Conservation (phyloP, 2,329 filamentous ascomycete genomes). For the Neodidymelliopsis sp. region DNA sequence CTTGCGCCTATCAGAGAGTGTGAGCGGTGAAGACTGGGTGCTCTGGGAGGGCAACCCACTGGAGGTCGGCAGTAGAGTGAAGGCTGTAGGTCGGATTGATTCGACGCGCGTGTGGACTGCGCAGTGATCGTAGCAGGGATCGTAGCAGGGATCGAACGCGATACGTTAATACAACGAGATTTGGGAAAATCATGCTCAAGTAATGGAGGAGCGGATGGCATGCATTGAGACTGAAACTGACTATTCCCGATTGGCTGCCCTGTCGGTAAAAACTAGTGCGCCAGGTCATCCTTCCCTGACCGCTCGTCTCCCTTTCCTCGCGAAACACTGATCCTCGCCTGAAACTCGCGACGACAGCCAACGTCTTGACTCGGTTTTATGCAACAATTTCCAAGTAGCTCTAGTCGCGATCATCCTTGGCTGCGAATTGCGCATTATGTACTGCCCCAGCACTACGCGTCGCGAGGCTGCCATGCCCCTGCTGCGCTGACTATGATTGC, state of each 20-base stretch:
- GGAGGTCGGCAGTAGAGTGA: slow-evolving; percentile 64
- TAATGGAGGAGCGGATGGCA: slow-evolving; percentile 4
- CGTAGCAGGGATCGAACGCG: not conserved
- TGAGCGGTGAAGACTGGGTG: slow-evolving; percentile 60
- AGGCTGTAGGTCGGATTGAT: slow-evolving; percentile 18
- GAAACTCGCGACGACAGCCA: slow-evolving; percentile 11
- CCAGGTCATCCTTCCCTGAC: slow-evolving; percentile 15
- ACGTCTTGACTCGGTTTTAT: slow-evolving; percentile 16
- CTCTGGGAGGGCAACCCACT: slow-evolving; percentile 70
- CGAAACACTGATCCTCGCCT: slow-evolving; percentile 16
- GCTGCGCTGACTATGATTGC: slow-evolving; percentile 3
- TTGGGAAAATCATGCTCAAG: slow-evolving; percentile 7
- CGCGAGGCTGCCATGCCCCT: slow-evolving; percentile 9
- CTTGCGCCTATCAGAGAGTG: slow-evolving; percentile 40
- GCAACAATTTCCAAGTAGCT: slow-evolving; percentile 8
- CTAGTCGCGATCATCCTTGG: slow-evolving; percentile 10
- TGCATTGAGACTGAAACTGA: slow-evolving; percentile 8
- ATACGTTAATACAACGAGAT: slow-evolving; percentile 7
- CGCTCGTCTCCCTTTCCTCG: slow-evolving; percentile 5
- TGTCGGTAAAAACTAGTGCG: slow-evolving; percentile 6
- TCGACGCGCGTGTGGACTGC: slow-evolving; percentile 18
- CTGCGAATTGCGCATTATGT: slow-evolving; percentile 9
- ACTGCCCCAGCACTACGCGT: not conserved
- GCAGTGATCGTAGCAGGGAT: slow-evolving; percentile 3
- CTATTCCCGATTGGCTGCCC: slow-evolving; percentile 10